These are phyloP conservation scores for Escovopsis sp. DNA, from an alignment of 2,329 filamentous ascomycete genomes.

Conservation along the genomic window DNA sequence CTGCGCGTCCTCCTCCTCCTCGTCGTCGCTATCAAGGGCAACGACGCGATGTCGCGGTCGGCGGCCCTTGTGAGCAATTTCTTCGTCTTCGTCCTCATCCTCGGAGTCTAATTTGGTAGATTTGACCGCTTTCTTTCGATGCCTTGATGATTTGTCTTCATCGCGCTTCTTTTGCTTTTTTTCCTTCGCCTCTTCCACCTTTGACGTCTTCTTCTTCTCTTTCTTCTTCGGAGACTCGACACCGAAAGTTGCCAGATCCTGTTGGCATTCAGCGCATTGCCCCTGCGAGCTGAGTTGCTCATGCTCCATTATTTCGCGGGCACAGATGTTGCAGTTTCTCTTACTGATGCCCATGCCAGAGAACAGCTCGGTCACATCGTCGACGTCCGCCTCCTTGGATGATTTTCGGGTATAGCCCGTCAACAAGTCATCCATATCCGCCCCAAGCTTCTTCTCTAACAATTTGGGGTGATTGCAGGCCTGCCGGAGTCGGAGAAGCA, in stretches of 20 bases:
- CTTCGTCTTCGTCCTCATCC: conserved; percentile 15
- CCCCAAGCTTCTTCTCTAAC: conserved; percentile 69
- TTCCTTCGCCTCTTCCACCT: conserved; percentile 25
- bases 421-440: conserved; percentile 72
- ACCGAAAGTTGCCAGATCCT: conserved; percentile 52
- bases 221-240: conserved; percentile 26
- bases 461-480: conserved; percentile 90
- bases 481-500: conserved; percentile 81
- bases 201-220: conserved; percentile 14
- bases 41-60: conserved; percentile 37
- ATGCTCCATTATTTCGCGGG: conserved; percentile 46
- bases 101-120: not conserved
- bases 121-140: no score
- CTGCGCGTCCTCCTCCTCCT: conserved; percentile 28
- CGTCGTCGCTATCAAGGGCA: conserved; percentile 52
- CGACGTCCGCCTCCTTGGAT: conserved; percentile 45
- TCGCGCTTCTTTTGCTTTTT: conserved; percentile 12
- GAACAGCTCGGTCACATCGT: conserved; percentile 74
- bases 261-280: conserved; percentile 58
- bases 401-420: conserved; percentile 42
- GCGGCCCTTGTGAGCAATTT: conserved; percentile 12
- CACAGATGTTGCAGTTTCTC: conserved; percentile 75
- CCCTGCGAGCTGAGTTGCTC: conserved; percentile 26
- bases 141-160: conserved; percentile 4
- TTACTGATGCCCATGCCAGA: conserved; percentile 65